Evolutionary conservation across 495 filamentous ascomycete species (phyloP).

Genomic region (Daldinia grandis): DNA sequence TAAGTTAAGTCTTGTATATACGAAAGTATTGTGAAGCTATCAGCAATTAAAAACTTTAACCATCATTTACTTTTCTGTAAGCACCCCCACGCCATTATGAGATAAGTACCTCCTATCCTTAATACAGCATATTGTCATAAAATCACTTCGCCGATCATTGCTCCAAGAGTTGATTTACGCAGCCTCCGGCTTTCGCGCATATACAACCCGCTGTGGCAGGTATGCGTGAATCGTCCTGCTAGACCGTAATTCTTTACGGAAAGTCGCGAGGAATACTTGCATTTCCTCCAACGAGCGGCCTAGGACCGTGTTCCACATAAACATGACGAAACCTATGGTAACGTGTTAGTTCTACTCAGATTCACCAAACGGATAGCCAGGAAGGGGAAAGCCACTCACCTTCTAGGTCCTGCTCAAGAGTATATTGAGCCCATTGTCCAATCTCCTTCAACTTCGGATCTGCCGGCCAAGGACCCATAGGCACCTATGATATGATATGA

Average conservation of each 20-base stretch:
- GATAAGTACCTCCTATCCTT: too few species aligned
- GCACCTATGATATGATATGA: conserved; percentile 40
- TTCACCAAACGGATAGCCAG: not conserved
- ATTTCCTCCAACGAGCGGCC: conserved; percentile 44
- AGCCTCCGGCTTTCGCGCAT: conserved; percentile 45
- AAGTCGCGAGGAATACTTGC: conserved; percentile 37
- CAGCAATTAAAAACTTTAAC: not conserved
- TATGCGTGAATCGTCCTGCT: conserved; percentile 40
- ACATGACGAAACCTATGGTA: conserved; percentile 44
- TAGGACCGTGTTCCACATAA: conserved; percentile 45
- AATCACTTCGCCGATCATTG: conserved; percentile 16
- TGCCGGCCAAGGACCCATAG: conserved; percentile 57
- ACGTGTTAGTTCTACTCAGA: not conserved
- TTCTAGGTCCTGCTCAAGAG: conserved; percentile 43
- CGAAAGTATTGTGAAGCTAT: not conserved
- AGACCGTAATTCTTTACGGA: conserved; percentile 40
- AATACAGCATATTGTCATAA: not conserved
- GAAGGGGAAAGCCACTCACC: conserved; percentile 20
- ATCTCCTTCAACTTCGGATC: conserved; percentile 58
- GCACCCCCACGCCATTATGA: not conserved
- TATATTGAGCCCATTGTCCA: conserved; percentile 47
- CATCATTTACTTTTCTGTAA: not conserved
- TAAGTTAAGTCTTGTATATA: not conserved
- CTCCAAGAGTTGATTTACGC: not conserved
- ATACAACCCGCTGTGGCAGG: conserved; percentile 40